These are phyloP conservation scores for Lenwebbia sp. DNA, from an alignment of 345 rosid genomes.

Conservation along the genomic window DNA sequence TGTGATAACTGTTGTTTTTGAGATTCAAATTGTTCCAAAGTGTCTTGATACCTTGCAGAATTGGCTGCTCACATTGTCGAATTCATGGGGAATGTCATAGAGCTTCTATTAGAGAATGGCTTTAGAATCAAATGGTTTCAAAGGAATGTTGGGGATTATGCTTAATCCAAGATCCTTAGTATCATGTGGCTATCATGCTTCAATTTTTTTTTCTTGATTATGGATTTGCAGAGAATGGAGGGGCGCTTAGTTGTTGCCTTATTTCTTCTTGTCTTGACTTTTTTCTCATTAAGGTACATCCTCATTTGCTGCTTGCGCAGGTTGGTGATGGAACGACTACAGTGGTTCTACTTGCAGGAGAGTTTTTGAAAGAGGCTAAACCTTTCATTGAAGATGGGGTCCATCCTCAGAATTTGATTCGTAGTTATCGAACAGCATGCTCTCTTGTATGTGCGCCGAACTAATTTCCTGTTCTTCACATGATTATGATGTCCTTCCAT, in stretches of 20 bases:
- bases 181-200: not conserved
- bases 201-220: not conserved
- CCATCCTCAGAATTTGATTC: conserved; percentile 82
- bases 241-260: not conserved
- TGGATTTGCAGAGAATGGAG: not conserved
- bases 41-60: not conserved
- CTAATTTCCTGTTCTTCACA: not conserved
- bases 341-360: conserved; percentile 87
- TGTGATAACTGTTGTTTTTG: not conserved
- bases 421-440: conserved; percentile 83
- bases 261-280: not conserved
- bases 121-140: not conserved
- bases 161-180: not conserved
- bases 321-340: conserved; percentile 99
- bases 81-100: not conserved
- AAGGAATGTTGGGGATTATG: not conserved
- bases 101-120: not conserved
- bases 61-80: not conserved
- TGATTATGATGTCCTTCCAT: not conserved
- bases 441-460: conserved; percentile 31
- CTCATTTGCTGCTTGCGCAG: conserved; percentile 14
- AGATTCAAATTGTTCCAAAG: not conserved
- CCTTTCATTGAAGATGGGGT: conserved; percentile 97
- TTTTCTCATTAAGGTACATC: not conserved
- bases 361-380: conserved; percentile 94